These are phyloP conservation scores for Lachancea sp. DNA, from an alignment of 805 yeast species.

Conservation along the genomic window DNA sequence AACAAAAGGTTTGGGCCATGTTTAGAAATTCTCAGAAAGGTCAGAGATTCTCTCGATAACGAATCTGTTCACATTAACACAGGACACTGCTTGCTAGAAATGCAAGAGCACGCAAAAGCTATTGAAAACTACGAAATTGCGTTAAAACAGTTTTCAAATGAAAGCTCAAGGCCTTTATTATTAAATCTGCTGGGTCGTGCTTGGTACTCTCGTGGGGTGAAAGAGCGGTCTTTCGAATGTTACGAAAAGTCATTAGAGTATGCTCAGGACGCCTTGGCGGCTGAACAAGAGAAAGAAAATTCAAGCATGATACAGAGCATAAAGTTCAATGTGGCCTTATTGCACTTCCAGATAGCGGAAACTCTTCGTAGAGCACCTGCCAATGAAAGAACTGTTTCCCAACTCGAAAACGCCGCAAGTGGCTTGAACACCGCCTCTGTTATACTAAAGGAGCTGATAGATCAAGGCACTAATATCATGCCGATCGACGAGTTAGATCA, in stretches of 20 bases:
- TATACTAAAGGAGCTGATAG: constrained; percentile 52
- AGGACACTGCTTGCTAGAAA: constrained; percentile 81
- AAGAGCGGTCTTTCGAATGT: constrained; percentile 57
- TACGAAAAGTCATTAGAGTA: constrained; percentile 57
- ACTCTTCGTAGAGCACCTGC: constrained; percentile 56
- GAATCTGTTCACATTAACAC: constrained; percentile 75
- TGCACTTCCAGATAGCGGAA: constrained; percentile 84
- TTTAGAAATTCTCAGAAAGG: constrained; percentile 76
- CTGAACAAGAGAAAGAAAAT: constrained; percentile 21
- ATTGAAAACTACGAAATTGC: constrained; percentile 86
- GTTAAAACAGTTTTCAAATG: constrained; percentile 51
- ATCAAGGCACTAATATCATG: constrained; percentile 53
- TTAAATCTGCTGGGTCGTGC: constrained; percentile 76
- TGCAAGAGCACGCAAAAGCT: constrained; percentile 77
- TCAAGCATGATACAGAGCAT: constrained; percentile 38
- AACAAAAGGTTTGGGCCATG: constrained; percentile 69
- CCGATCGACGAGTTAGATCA: constrained; percentile 74
- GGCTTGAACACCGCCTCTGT: constrained; percentile 60
- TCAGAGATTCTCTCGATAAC: constrained; percentile 84
- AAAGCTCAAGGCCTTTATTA: constrained; percentile 57
- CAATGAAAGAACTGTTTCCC: constrained; percentile 54
- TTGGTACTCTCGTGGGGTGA: constrained; percentile 73
- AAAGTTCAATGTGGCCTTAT: constrained; percentile 74
- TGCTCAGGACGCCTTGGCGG: constrained; percentile 49
- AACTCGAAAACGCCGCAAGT: constrained; percentile 48